Conservation (phyloP, 306 rosid genomes). For the Glycyrrhiza uralensis region DNA sequence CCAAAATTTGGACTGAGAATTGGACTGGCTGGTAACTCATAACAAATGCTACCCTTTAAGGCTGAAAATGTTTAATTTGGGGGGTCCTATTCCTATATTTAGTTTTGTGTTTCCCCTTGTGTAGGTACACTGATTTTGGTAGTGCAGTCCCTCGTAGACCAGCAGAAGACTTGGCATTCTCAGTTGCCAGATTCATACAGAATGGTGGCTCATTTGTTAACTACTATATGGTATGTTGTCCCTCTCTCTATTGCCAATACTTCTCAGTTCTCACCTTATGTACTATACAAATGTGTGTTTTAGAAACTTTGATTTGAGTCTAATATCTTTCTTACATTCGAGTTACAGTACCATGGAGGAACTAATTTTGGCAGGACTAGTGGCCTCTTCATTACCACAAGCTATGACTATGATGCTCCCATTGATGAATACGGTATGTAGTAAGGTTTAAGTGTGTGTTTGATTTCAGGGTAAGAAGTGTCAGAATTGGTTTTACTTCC, state of each 20-base stretch:
- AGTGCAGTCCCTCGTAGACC: conserved; percentile 77
- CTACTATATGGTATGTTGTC: conserved; percentile 74
- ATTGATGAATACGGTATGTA: conserved; percentile 80
- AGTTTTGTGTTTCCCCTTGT: background rate
- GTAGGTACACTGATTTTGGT: conserved; percentile 93
- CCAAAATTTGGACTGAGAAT: conserved; percentile 82
- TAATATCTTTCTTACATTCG: background rate
- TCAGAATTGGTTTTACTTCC: too few species aligned
- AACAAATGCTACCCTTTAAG: conserved; percentile 8
- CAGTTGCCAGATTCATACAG: conserved; percentile 86
- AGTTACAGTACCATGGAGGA: conserved; percentile 93
- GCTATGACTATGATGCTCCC: conserved; percentile 97
- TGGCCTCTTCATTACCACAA: conserved; percentile 90
- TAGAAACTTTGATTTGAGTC: background rate
- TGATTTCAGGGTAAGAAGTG: too few species aligned
- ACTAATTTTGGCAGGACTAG: conserved; percentile 90
- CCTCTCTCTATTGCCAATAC: background rate
- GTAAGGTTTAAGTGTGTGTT: background rate
- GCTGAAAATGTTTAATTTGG: background rate
- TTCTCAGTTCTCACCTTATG: background rate
- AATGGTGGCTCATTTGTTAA: conserved; percentile 84
- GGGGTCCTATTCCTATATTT: background rate
- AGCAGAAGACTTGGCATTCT: conserved; percentile 83
- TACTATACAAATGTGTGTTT: too few species aligned
- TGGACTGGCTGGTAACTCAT: conserved; percentile 95